phyloP scores from a whole-genome alignment of 441 rosid genomes.

The Bocquillonia castaneifolia region DNA sequence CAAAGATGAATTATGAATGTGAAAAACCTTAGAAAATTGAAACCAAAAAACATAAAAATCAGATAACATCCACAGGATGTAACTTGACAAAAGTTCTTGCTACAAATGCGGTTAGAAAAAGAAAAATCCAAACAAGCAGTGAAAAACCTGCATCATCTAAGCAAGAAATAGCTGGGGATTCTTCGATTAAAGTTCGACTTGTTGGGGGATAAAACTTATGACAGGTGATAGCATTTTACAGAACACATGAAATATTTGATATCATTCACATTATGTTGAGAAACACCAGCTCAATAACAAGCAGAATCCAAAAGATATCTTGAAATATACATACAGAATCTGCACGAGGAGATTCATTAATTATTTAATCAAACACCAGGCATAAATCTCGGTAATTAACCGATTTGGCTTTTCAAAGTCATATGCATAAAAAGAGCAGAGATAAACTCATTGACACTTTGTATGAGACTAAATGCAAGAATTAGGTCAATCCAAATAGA shows the following conservation, averaged over 20 bases:
- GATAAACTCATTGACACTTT: neutral
- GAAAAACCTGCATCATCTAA: neutral
- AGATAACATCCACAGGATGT: neutral
- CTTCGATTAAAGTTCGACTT: neutral
- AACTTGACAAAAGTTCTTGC: neutral
- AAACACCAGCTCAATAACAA: neutral
- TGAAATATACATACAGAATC: neutral
- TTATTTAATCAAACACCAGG: neutral
- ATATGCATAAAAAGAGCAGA: neutral
- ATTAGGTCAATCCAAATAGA: neutral
- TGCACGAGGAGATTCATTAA: neutral
- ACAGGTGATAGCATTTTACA: neutral
- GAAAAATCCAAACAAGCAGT: constrained; percentile 8
- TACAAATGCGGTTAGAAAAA: neutral
- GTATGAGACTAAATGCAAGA: neutral
- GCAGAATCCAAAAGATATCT: neutral
- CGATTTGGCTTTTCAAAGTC: neutral
- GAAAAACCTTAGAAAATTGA: neutral
- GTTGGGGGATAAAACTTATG: neutral
- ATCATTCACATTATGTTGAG: neutral
- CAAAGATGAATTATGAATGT: neutral
- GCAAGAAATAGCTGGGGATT: neutral
- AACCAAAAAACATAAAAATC: neutral
- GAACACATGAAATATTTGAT: neutral
- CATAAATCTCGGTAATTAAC: neutral